Evolutionary conservation across 306 rosid genomes (phyloP).

Genomic region (Vigna reflexopilosa): DNA sequence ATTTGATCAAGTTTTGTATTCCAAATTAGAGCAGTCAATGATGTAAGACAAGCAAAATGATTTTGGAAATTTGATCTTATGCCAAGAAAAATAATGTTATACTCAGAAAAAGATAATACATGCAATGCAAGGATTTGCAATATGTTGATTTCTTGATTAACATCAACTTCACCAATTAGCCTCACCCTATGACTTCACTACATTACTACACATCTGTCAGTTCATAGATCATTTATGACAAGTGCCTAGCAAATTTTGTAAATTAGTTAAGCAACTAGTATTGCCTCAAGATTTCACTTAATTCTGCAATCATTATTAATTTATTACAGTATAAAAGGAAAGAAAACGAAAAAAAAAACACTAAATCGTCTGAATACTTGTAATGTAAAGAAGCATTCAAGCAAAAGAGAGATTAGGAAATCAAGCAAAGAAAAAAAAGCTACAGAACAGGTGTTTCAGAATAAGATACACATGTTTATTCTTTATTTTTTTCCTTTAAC

Average conservation of each 20-base stretch:
- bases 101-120: slow-evolving; percentile 8
- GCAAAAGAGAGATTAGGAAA: neutral
- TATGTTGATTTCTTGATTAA: slow-evolving; percentile 15
- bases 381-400: slow-evolving; percentile 21
- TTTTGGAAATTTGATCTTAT: neutral
- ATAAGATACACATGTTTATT: slow-evolving; percentile 32
- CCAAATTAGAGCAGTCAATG: neutral
- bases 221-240: neutral
- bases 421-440: slow-evolving; percentile 15
- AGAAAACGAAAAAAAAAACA: slow-evolving; percentile 9
- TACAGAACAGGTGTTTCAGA: neutral
- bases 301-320: neutral
- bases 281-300: neutral
- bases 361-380: slow-evolving; percentile 3
- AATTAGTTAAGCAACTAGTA: slow-evolving; percentile 28
- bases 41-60: slow-evolving; percentile 21
- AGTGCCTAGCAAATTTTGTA: neutral
- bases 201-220: neutral
- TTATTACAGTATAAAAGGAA: neutral
- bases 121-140: slow-evolving; percentile 12
- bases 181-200: slow-evolving; percentile 22
- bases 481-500: neutral
- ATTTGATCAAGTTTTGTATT: neutral
- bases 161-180: neutral
- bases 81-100: slow-evolving; percentile 1